These are phyloP conservation scores for Trametes gibbosa DNA, from an alignment of 768 basidiomycete genomes.

Conservation along the genomic window DNA sequence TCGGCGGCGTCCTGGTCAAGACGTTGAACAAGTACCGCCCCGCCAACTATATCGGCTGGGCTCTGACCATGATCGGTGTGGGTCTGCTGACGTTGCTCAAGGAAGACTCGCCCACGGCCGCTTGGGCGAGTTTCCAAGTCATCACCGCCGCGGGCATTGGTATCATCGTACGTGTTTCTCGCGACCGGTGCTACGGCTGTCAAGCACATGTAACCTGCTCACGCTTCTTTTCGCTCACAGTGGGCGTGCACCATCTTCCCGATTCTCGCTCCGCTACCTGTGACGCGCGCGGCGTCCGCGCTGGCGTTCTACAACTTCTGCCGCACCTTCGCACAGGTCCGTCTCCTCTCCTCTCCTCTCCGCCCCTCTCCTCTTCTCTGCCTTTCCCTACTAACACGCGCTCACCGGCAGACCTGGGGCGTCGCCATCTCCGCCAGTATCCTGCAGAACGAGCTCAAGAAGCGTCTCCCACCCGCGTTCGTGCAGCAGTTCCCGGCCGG, in stretches of 20 bases:
- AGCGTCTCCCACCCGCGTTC: slow-evolving; percentile 30
- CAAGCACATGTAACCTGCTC: neutral
- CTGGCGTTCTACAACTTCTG: neutral
- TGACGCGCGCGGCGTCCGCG: neutral
- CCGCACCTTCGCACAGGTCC: neutral
- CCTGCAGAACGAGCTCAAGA: slow-evolving; percentile 35
- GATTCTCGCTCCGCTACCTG: neutral
- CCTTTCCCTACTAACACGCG: neutral
- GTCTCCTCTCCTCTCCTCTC: neutral
- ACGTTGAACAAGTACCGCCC: slow-evolving; percentile 29
- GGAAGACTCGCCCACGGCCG: slow-evolving; percentile 17
- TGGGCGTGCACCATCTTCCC: neutral
- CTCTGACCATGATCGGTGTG: slow-evolving; percentile 34
- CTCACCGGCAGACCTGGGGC: slow-evolving; percentile 29
- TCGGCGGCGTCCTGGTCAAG: slow-evolving; percentile 25
- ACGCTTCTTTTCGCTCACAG: neutral
- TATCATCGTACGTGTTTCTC: slow-evolving; percentile 14
- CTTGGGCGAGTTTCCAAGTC: slow-evolving; percentile 31
- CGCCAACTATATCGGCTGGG: slow-evolving; percentile 36
- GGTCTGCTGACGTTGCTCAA: slow-evolving; percentile 33
- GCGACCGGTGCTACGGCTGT: neutral
- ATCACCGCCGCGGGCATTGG: slow-evolving; percentile 20
- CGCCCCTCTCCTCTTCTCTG: neutral
- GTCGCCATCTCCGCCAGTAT: slow-evolving; percentile 34
- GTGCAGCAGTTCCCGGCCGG: slow-evolving; percentile 21